Percentiles rank a stretch among this genome's conserved stretches.
These are phyloP conservation scores for Metarhizium brunneum DNA, from an alignment of 2,329 filamentous ascomycete genomes.

Conservation along the genomic window DNA sequence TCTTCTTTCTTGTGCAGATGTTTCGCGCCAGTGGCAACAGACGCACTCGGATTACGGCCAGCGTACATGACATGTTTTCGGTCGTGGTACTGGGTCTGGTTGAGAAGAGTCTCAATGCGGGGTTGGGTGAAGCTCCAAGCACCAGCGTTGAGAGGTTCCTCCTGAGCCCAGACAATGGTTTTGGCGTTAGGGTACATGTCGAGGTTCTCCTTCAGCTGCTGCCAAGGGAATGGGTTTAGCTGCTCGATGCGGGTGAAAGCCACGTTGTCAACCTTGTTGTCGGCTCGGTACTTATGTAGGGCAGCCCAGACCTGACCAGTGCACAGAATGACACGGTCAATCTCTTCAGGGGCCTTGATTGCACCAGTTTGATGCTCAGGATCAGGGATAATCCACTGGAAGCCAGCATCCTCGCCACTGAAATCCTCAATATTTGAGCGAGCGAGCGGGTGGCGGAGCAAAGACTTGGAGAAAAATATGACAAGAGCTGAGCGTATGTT, in stretches of 20 bases:
- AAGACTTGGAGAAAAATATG: conserved; percentile 96
- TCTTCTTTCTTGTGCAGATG: conserved; percentile 84
- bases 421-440: conserved; percentile 89
- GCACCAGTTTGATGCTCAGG: conserved; percentile 67
- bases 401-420: conserved; percentile 72
- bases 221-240: conserved; percentile 98
- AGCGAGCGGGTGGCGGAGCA: conserved; percentile 87
- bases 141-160: conserved; percentile 95
- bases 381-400: conserved; percentile 94
- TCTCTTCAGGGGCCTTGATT: conserved; percentile 74
- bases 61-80: conserved; percentile 96
- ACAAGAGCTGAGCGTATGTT: conserved; percentile 56
- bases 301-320: conserved; percentile 89
- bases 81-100: conserved; percentile 86
- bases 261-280: conserved; percentile 79
- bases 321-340: conserved; percentile 91
- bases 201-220: conserved; percentile 91
- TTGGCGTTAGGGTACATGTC: conserved; percentile 96
- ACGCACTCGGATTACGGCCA: conserved; percentile 85
- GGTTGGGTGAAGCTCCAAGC: conserved; percentile 97
- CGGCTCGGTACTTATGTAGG: conserved; percentile 81
- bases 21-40: conserved; percentile 91
- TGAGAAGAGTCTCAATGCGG: conserved; percentile 90
- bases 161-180: conserved; percentile 94
- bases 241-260: conserved; percentile 96